Conservation (phyloP, 2,329 filamentous ascomycete genomes). For the Trichoderma sp. region DNA sequence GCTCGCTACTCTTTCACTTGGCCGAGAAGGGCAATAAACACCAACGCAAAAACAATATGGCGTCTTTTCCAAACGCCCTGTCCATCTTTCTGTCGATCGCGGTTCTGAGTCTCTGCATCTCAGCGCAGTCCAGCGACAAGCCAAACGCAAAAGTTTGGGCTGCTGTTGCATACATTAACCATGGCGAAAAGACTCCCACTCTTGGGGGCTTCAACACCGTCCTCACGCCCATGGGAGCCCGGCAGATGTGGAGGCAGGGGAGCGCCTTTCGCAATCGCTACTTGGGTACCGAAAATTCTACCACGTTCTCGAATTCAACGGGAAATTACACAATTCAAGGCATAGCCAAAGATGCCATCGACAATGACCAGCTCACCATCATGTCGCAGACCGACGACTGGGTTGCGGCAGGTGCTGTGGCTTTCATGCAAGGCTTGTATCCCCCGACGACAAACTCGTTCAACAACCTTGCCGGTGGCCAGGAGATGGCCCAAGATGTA, state of each 20-base stretch:
- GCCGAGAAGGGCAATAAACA: not conserved
- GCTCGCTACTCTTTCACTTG: not conserved
- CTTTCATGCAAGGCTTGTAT: conserved; percentile 83
- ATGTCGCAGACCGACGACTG: conserved; percentile 43
- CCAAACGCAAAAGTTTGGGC: conserved; percentile 47
- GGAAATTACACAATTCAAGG: conserved; percentile 40
- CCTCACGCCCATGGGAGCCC: conserved; percentile 54
- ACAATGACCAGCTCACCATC: conserved; percentile 48
- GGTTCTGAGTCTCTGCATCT: conserved; percentile 26
- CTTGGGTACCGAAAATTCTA: conserved; percentile 32
- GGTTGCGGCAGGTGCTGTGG: conserved; percentile 66
- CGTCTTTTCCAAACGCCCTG: not conserved
- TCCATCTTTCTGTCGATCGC: not conserved
- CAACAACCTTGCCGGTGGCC: conserved; percentile 29
- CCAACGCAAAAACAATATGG: not conserved
- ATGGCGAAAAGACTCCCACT: conserved; percentile 54
- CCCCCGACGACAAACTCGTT: conserved; percentile 58
- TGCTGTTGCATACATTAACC: conserved; percentile 47
- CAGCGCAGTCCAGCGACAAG: conserved; percentile 33
- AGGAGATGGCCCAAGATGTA: conserved; percentile 44
- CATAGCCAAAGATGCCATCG: conserved; percentile 44
- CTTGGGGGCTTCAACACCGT: conserved; percentile 30
- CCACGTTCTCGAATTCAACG: conserved; percentile 29
- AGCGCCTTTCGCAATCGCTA: conserved; percentile 50
- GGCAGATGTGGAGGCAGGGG: conserved; percentile 52